Evolutionary conservation across 2,329 filamentous ascomycete species (phyloP).

Genomic region (Botrytis galanthina): DNA sequence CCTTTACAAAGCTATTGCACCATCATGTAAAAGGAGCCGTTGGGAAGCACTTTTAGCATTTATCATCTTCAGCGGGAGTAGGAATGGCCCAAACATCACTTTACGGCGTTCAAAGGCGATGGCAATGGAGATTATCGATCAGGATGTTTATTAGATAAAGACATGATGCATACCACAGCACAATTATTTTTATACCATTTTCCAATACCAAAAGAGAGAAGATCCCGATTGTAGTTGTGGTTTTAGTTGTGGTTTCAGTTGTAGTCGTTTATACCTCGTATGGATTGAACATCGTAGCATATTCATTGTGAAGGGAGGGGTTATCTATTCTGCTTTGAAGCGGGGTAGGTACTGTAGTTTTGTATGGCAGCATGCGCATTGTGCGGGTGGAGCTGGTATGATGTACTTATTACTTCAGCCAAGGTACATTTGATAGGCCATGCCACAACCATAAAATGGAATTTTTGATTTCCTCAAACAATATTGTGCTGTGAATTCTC

Average conservation of each 20-base stretch:
- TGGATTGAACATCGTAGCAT: background rate
- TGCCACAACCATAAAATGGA: background rate
- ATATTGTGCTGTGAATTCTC: background rate
- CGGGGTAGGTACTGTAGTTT: background rate
- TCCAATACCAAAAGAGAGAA: background rate
- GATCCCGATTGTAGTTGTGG: background rate
- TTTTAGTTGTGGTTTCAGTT: background rate
- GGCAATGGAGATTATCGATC: background rate
- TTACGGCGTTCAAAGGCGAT: background rate
- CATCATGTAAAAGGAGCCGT: slow-evolving; percentile 50
- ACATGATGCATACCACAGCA: background rate
- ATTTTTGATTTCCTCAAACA: background rate
- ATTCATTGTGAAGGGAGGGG: background rate
- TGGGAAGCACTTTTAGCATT: background rate
- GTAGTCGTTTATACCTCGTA: background rate
- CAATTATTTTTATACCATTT: background rate
- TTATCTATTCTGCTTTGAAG: background rate
- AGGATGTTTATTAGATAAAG: background rate
- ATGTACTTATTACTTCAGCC: background rate
- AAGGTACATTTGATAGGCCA: background rate
- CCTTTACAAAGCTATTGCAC: slow-evolving; percentile 52
- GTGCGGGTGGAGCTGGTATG: background rate
- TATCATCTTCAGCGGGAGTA: background rate
- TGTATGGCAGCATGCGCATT: background rate
- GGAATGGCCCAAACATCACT: background rate